Evolutionary conservation across 2,329 filamentous ascomycete genomes (phyloP).

Genomic region (Tolypocladium sp.): DNA sequence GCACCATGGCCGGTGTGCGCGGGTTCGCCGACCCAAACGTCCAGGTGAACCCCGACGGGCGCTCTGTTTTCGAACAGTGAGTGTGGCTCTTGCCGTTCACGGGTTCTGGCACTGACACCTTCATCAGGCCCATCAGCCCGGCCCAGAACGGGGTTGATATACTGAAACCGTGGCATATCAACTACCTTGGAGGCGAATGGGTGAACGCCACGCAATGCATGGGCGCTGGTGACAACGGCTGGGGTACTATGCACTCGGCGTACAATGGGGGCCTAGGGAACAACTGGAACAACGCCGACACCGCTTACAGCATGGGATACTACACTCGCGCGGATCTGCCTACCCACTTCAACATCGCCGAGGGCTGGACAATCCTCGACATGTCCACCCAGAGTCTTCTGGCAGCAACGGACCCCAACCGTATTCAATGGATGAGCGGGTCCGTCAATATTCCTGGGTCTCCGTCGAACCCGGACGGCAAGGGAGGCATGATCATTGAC

Average conservation of each 20-base stretch:
- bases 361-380: slow-evolving; percentile 35
- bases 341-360: slow-evolving; percentile 44
- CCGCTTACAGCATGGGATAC: slow-evolving; percentile 31
- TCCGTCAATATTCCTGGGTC: slow-evolving; percentile 38
- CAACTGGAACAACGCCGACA: slow-evolving; percentile 30
- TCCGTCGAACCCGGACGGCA: slow-evolving; percentile 15
- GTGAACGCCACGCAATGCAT: slow-evolving; percentile 41
- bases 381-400: slow-evolving; percentile 9
- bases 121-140: slow-evolving; percentile 13
- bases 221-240: slow-evolving; percentile 40
- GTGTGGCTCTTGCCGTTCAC: slow-evolving; percentile 8
- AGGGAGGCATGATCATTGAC: slow-evolving; percentile 37
- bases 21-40: slow-evolving; percentile 38
- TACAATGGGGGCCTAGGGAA: slow-evolving; percentile 40
- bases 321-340: slow-evolving; percentile 40
- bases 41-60: slow-evolving; percentile 21
- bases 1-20: slow-evolving; percentile 42
- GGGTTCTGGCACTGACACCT: not conserved
- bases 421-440: slow-evolving; percentile 24
- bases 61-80: slow-evolving; percentile 39
- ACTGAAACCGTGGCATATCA: slow-evolving; percentile 40
- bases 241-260: slow-evolving; percentile 40
- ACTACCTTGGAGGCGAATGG: slow-evolving; percentile 37
- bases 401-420: slow-evolving; percentile 36
- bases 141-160: slow-evolving; percentile 30